Base-by-base conservation (phyloP, 129 eudicot species). In the Rutidosis leptorrhynchoides region DNA sequence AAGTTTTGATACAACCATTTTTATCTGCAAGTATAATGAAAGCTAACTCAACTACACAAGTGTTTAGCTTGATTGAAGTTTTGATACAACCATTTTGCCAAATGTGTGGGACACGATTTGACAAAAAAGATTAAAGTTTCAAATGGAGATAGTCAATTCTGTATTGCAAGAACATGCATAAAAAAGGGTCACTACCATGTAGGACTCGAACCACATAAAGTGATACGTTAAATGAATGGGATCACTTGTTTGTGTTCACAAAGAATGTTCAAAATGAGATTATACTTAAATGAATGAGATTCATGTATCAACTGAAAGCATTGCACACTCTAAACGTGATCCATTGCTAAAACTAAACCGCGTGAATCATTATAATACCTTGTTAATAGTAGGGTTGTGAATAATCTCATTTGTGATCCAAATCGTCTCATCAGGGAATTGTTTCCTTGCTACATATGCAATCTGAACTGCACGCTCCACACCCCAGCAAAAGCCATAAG, bases 331-430 rank as follows among this genome's bases (percentile, higher is more conserved):
- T 26, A 65, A 46, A 19, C 24, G 48, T 27, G 26, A 12, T n/a
- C 51, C 61, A 51, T 51, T 45, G 12, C 11, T 30, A 63, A 43
- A 24, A 5, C 33, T 40, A 42, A 64, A 22, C 23, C 45, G 20
- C 11, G 9, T 6, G 14, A 56, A 33, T 19, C 55, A 46, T 46
- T 8, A 52, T 51, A 16, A 64, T 71, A 87, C 96, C 97, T 82
- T 79, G 56, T 87, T 91, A 64, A 91, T 94, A 61, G 90, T 91
- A 19, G 97, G 97, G 56, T 87, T 91, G 72, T 91, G 97, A 71
- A 91, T 85, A 23, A 91, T 91, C 64, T 91, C 94, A 68, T 87
- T 91, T 12, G 97, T 91, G 58, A 91, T 72, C 97, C 96, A 91
- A n/a, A 91, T 85, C 74, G 65, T 91, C 80, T 85, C 86, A 4